Conservation (phyloP, 2,329 filamentous ascomycete genomes). For the Cladosporium cucumerinum region DNA sequence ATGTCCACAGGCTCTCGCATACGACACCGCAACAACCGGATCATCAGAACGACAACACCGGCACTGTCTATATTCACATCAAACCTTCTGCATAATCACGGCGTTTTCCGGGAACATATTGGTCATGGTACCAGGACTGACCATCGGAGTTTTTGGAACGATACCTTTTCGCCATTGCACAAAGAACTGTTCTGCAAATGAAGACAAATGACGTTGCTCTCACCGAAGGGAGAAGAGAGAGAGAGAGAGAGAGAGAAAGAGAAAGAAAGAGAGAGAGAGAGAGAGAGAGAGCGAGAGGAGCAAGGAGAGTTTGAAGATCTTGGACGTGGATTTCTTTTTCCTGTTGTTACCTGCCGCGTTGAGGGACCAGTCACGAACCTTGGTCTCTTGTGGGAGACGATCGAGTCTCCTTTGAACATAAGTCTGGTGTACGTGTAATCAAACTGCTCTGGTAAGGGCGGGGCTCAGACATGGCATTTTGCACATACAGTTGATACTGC, state of each 20-base stretch:
- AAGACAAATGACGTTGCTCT: background rate
- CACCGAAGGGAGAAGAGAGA: background rate
- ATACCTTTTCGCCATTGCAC: background rate
- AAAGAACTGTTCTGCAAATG: background rate
- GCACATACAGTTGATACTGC: background rate
- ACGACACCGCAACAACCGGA: background rate
- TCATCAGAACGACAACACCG: background rate
- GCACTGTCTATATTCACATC: background rate
- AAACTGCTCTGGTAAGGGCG: background rate
- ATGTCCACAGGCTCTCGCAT: background rate
- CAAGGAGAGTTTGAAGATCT: background rate
- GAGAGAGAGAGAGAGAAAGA: background rate
- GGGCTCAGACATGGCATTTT: background rate
- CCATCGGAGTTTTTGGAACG: background rate
- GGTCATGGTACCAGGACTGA: constrained; percentile 4
- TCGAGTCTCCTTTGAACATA: background rate
- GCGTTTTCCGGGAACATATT: background rate
- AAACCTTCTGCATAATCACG: background rate
- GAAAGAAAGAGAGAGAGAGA: background rate
- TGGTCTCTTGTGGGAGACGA: background rate
- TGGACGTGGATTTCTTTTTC: background rate
- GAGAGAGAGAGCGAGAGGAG: background rate
- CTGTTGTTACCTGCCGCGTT: background rate
- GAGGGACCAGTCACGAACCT: constrained; percentile 1
- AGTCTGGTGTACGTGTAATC: background rate